Evolutionary conservation across 305 asterid species (phyloP).

Genomic region (Nicotiana rustica): DNA sequence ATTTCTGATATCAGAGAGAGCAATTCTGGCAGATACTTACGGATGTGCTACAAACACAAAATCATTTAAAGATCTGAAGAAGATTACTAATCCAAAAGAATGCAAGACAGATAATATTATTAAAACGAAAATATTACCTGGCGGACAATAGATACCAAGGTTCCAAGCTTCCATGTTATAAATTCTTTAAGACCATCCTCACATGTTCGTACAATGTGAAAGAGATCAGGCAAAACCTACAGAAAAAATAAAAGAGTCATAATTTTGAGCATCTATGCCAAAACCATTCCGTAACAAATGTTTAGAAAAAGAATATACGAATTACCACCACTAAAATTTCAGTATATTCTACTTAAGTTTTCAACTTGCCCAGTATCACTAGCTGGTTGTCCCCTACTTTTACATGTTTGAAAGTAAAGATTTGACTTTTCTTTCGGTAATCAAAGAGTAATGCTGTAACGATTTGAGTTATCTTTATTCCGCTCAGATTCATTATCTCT

Average conservation of each 20-base stretch:
- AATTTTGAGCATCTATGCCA: neutral
- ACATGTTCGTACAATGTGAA: slow-evolving; percentile 88
- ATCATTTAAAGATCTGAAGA: slow-evolving; percentile 39
- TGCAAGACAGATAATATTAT: slow-evolving; percentile 32
- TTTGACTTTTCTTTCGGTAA: neutral
- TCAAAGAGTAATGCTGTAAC: neutral
- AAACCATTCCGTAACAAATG: slow-evolving; percentile 9
- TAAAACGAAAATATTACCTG: slow-evolving; percentile 63
- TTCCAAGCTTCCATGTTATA: slow-evolving; percentile 97
- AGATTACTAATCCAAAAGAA: slow-evolving; percentile 20
- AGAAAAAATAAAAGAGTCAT: slow-evolving; percentile 25
- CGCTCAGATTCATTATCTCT: neutral
- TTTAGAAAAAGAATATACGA: neutral
- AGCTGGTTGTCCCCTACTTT: neutral
- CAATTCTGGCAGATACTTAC: slow-evolving; percentile 90
- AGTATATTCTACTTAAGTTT: neutral
- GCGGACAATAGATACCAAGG: slow-evolving; percentile 94
- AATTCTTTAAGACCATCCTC: slow-evolving; percentile 96
- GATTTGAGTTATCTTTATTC: neutral
- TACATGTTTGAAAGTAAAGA: neutral
- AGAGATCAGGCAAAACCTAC: slow-evolving; percentile 98
- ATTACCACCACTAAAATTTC: slow-evolving; percentile 12
- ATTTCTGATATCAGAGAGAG: slow-evolving; percentile 84
- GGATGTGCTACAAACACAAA: slow-evolving; percentile 80
- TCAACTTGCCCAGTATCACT: neutral